Evolutionary conservation across 2,329 filamentous ascomycete species (phyloP), one percentile per base, ranked within the genome.

Genomic region (Coniochaeta sp.): DNA sequence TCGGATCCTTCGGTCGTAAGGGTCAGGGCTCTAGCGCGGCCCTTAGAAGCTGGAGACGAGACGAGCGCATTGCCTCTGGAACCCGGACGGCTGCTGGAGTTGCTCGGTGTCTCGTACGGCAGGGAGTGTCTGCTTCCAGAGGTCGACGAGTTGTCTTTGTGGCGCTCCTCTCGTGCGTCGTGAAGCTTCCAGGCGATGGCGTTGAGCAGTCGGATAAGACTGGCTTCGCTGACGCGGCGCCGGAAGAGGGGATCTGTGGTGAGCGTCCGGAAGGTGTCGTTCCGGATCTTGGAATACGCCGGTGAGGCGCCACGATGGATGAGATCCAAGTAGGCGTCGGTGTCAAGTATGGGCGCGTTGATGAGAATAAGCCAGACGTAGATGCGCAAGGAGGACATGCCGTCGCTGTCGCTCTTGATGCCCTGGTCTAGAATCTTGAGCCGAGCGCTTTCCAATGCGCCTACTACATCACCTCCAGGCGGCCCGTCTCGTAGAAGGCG

Each of bases 211-310:
- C 95, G 90, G 62, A 96, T 98, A 47, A 99, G 78, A 73, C 90
- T 96, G 62, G 96, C 96, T 74, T 99, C 95, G 61, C 91, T 96
- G 62, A 99, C 95, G 61, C 93, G 89, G 34, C 95, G 87, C 63
- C 95, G 90, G 79, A 98, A 99, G 38, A 99, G 85, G n/a, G 93
- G 93, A 70, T 99, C 95, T 58, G 93, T 97, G 34, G 95, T 95
- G 59, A 99, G 81, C 0, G 95, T 99, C 67, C 95, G 91, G 74
- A 98, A 98, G 44, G 95, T 97, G 74, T 99, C 95, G 75, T 99
- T 97, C 72, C 93, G 90, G 71, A 99, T 99, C 77, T 99, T 99
- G 69, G 91, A 87, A 77, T 99, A 96, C 54, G 92, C 93, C 0
- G 93, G 93, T 3, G 93, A 98, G 26, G 93, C 90, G 63, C 95